Base-by-base conservation (phyloP, 495 filamentous ascomycete species). In the Talaromyces wortmannii region DNA sequence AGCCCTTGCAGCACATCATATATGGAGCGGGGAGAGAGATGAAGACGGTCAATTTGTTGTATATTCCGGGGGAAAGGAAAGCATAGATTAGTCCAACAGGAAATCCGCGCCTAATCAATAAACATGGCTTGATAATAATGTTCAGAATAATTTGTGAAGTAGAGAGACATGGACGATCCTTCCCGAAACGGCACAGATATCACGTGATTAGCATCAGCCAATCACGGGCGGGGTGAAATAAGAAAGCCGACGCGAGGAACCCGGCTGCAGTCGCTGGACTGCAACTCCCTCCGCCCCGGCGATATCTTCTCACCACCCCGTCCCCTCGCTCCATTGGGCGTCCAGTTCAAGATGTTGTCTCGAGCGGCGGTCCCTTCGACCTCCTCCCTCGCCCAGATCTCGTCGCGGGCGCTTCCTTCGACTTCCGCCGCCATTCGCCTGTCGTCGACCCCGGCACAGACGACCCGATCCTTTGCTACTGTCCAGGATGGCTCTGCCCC, bases 401-500 rank as follows among this genome's bases (percentile, higher is more conserved):
- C 80, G 55, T 73, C 80, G 64, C 80, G 80, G 60, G 73, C 81
- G 59, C 74, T 83, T 53, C 78, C 83, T 49, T 67, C 69, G 40
- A 65, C 69, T 46, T 53, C 70, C 36, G 58, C 65, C 53, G 66
- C 69, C 55, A 59, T 72, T 13, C 56, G 57, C 44, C 45, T 56
- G 18, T 48, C 23, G 23, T 23, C 52, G 16, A 50, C 70, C 56
- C 69, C 76, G 64, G 68, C 61, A 55, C 69, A 72, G 63, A 82
- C 84, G 68, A 71, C 64, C 64, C 80, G 85, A 67, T 78, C 77
- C 55, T 86, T 97, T 71, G 94, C 94, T 61, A 95, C 91, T 43
- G 92, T 95, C 63, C 86, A 91, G 71, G 92, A 98, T 74, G 81
- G 76, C 55, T 77, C 85, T 55, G 79, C 78, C 55, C 89, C 87